Evolutionary conservation across 176 grass and related monocot genomes (phyloP).

Genomic region (Saccharum spontaneum): DNA sequence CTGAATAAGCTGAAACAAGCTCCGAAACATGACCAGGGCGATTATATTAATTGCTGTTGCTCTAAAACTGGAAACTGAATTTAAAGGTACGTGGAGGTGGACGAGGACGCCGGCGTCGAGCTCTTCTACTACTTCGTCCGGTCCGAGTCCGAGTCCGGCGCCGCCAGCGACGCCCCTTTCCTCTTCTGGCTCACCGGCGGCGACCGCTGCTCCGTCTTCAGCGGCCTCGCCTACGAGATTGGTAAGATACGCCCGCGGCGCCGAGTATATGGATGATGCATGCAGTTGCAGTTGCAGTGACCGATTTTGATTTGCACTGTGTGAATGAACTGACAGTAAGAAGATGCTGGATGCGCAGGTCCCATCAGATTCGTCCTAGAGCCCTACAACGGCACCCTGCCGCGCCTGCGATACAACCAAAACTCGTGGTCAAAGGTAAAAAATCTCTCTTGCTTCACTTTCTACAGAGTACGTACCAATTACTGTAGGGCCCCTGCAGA

Average conservation of each 20-base stretch:
- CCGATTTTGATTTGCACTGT: background rate
- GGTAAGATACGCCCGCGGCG: background rate
- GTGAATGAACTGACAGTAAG: too few species aligned
- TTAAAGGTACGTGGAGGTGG: too few species aligned
- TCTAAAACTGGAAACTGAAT: too few species aligned
- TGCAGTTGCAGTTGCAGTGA: background rate
- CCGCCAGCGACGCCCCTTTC: background rate
- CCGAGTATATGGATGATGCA: background rate
- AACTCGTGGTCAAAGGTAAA: constrained; percentile 7
- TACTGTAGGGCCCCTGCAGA: too few species aligned
- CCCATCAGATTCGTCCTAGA: background rate
- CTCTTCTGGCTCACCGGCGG: constrained; percentile 25
- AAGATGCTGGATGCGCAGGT: background rate
- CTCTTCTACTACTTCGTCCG: too few species aligned
- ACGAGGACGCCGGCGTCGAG: too few species aligned
- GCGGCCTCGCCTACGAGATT: background rate
- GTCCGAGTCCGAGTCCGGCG: too few species aligned
- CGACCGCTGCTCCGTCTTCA: constrained; percentile 6
- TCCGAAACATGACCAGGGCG: too few species aligned
- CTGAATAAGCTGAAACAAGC: too few species aligned
- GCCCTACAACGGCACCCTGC: background rate
- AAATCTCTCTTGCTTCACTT: background rate
- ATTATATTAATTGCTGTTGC: too few species aligned
- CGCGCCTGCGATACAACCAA: background rate
- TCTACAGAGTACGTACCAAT: too few species aligned